Evolutionary conservation across 805 yeast species (phyloP), one percentile per base, ranked within the genome.

Genomic region (Yarrowia porcina): DNA sequence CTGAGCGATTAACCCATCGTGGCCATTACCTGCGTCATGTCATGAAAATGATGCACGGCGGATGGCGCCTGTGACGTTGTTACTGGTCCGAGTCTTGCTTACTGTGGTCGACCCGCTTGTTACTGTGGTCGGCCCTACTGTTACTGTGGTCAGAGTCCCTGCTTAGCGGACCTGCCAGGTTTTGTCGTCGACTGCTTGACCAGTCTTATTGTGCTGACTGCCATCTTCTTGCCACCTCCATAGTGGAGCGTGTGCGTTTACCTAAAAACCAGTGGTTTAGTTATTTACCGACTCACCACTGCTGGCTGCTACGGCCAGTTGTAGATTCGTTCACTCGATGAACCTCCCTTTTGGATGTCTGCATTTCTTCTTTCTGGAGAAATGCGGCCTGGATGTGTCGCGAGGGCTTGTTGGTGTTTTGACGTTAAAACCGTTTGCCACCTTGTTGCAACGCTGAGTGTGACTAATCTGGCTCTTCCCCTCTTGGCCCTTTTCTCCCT

Each of bases 221-320:
- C 28, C 28, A 25, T 25, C 33, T 12, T 12, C 17, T 12, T 17
- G 15, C 28, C 52, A 30, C 28, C 52, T 33, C 52, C 52, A 45
- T 45, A 45, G 52, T 45, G 36, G 52, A 30, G 52, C n/a, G 28
- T 30, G 36, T 30, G 33, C 15, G 35, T 21, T 30, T 20, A 30
- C 52, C 30, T 20, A 30, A 49, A 23, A 49, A 23, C 41, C 39
- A 49, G 57, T 49, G 57, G 57, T 23, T 21, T 49, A 49, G 57
- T 49, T 21, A 8, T 47, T 49, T 33, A 12, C 41, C 30, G n/a
- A 32, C 28, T 20, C 20, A 49, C 57, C 57, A 49, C 57, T 49
- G 56, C 56, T 49, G 54, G 54, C 38, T 30, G 17, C 30, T 45
- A 18, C 38, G 8, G 41, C 30, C 56, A 32, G 56, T n/a, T 8